Evolutionary conservation across 768 basidiomycete species (phyloP).

Genomic region (Boletus sp.): DNA sequence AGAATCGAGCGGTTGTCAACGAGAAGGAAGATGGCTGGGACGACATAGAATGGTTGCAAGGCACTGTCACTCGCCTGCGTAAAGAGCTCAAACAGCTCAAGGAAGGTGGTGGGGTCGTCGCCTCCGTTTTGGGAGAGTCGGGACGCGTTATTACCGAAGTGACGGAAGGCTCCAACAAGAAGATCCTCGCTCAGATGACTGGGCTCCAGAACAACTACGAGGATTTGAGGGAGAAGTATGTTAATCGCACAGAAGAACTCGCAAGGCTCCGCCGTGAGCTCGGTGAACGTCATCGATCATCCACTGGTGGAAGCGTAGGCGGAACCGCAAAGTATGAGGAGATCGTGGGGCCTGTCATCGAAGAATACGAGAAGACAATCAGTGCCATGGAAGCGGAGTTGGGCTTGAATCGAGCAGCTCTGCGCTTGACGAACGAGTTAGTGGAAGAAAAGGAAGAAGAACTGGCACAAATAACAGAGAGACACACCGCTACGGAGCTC

Average conservation of each 20-base stretch:
- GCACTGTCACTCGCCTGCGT: constrained; percentile 76
- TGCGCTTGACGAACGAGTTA: constrained; percentile 88
- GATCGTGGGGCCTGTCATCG: constrained; percentile 95
- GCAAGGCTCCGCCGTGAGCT: constrained; percentile 75
- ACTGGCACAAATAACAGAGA: constrained; percentile 56
- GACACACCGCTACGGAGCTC: constrained; percentile 75
- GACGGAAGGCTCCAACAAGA: constrained; percentile 66
- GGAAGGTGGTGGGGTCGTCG: constrained; percentile 47
- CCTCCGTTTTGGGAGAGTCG: constrained; percentile 27
- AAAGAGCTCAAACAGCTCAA: constrained; percentile 83
- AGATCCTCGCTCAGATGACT: constrained; percentile 74
- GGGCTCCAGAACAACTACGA: constrained; percentile 86
- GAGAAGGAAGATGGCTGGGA: constrained; percentile 99
- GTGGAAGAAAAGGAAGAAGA: constrained; percentile 91
- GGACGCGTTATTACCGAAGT: constrained; percentile 32
- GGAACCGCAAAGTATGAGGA: constrained; percentile 83
- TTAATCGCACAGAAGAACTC: constrained; percentile 86
- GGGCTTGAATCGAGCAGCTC: constrained; percentile 78
- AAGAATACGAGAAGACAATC: constrained; percentile 98
- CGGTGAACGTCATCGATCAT: constrained; percentile 65
- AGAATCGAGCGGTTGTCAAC: constrained; percentile 88
- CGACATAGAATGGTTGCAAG: constrained; percentile 94
- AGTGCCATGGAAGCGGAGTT: constrained; percentile 92
- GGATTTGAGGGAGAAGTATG: constrained; percentile 77
- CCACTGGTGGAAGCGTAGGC: constrained; percentile 55